Conservation (phyloP, 176 grass and related monocot genomes). For the sorghum (Sorghum bicolor) region DNA sequence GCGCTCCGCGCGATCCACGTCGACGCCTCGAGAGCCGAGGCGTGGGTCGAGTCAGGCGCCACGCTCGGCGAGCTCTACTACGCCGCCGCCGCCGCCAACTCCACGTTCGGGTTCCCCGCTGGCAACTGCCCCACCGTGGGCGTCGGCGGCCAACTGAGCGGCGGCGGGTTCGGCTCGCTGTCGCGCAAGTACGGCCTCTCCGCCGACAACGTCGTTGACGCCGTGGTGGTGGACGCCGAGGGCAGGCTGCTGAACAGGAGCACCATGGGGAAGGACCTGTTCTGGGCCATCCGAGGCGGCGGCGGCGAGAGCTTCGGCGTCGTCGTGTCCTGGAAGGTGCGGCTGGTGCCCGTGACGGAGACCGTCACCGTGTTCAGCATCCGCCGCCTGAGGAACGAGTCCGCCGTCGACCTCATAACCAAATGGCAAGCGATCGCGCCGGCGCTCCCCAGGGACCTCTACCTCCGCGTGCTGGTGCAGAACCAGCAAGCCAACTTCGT, state of each 20-base stretch:
- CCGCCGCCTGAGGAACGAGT: background rate
- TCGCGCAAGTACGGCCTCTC: constrained; percentile 40
- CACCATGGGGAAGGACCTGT: background rate
- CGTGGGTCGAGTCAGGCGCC: background rate
- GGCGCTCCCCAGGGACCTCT: constrained; percentile 13
- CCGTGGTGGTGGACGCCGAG: constrained; percentile 22
- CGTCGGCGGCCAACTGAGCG: constrained; percentile 10
- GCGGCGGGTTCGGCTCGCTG: constrained; percentile 20
- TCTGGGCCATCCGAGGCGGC: background rate
- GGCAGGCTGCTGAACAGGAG: background rate
- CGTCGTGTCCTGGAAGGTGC: background rate
- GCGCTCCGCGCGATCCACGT: background rate
- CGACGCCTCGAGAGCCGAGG: background rate
- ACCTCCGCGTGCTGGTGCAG: constrained; percentile 15
- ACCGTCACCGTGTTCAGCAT: constrained; percentile 35
- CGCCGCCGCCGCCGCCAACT: background rate
- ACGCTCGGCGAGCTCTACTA: background rate
- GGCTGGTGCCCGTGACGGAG: constrained; percentile 9
- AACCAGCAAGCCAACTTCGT: background rate
- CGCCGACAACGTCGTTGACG: constrained; percentile 26
- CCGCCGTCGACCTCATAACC: constrained; percentile 32
- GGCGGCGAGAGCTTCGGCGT: background rate
- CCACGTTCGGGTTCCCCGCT: background rate
- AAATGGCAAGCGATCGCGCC: constrained; percentile 30
- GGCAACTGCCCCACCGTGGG: background rate